A percentile compares a stretch with the other conserved stretches of the same genome.
Evolutionary conservation across 345 rosid species (phyloP).

Genomic region (Syzygium aqueum): DNA sequence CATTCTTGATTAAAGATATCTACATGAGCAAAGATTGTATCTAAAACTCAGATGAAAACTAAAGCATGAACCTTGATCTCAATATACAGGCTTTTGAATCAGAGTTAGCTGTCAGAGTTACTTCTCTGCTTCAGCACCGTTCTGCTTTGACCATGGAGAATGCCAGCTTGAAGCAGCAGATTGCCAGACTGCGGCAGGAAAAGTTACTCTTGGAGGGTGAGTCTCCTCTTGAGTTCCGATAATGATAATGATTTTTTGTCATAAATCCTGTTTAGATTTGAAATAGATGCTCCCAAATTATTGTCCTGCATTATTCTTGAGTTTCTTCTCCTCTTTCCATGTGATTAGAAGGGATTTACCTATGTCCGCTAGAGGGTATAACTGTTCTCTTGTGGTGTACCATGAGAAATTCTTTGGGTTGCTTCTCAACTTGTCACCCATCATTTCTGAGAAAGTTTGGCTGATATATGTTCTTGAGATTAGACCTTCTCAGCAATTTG

Average conservation of each 20-base stretch:
- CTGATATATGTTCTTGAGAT: not conserved
- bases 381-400: not conserved
- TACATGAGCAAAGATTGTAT: not conserved
- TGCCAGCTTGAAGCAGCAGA: constrained; percentile 48
- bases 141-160: constrained; percentile 54
- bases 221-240: not conserved
- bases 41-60: not conserved
- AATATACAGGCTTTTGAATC: constrained; percentile 44
- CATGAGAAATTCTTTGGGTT: not conserved
- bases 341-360: not conserved
- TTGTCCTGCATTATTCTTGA: not conserved
- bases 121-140: constrained; percentile 50
- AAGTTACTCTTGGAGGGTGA: constrained; percentile 53
- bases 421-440: not conserved
- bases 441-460: not conserved
- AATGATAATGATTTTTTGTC: not conserved
- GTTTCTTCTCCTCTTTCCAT: not conserved
- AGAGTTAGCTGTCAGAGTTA: constrained; percentile 45
- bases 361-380: not conserved
- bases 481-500: not conserved
- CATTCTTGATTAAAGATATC: not conserved
- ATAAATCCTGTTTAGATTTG: not conserved
- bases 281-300: not conserved
- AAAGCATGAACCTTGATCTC: not conserved
- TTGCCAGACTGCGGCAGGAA: constrained; percentile 40